A percentile compares a stretch with the other conserved stretches of the same genome.
Conservation (phyloP, 2,329 filamentous ascomycete species). For the Sphaerulina musiva region DNA sequence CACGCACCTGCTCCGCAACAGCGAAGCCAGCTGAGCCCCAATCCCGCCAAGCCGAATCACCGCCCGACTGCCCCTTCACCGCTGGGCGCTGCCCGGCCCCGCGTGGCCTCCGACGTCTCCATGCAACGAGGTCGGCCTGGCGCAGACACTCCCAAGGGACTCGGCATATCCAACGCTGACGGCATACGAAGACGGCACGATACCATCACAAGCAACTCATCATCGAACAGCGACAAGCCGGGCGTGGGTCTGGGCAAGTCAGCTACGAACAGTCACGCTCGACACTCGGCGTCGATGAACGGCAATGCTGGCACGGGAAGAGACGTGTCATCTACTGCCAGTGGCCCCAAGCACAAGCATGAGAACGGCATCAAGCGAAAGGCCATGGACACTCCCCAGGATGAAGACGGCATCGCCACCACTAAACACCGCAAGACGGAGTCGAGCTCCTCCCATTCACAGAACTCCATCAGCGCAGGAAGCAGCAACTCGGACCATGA, state of each 20-base stretch:
- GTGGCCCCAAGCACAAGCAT: slow-evolving; percentile 24
- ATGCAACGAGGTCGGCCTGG: slow-evolving; percentile 25
- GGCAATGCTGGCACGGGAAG: slow-evolving; percentile 30
- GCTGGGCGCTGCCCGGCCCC: slow-evolving; percentile 54
- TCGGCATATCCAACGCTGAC: slow-evolving; percentile 38
- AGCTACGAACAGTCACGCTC: slow-evolving; percentile 12
- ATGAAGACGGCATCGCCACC: slow-evolving; percentile 15
- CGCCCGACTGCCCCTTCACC: slow-evolving; percentile 58
- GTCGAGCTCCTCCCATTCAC: slow-evolving; percentile 30
- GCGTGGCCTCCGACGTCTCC: slow-evolving; percentile 53
- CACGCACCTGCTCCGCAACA: slow-evolving; percentile 25
- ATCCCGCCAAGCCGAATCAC: slow-evolving; percentile 38
- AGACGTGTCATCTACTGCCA: slow-evolving; percentile 6
- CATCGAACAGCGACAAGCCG: slow-evolving; percentile 14
- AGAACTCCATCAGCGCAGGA: slow-evolving; percentile 22
- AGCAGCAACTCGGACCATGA: slow-evolving; percentile 18
- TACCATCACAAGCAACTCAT: slow-evolving; percentile 27
- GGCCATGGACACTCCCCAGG: slow-evolving; percentile 34
- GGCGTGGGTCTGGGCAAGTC: slow-evolving; percentile 19
- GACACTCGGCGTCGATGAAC: slow-evolving; percentile 31
- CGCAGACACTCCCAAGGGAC: slow-evolving; percentile 38
- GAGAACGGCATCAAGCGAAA: slow-evolving; percentile 42
- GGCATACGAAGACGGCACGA: slow-evolving; percentile 30
- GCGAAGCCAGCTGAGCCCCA: slow-evolving; percentile 36
- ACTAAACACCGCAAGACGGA: slow-evolving; percentile 32